phyloP scores from a whole-genome alignment of 139 green algal species.

The Chlamydomonas sp. region DNA sequence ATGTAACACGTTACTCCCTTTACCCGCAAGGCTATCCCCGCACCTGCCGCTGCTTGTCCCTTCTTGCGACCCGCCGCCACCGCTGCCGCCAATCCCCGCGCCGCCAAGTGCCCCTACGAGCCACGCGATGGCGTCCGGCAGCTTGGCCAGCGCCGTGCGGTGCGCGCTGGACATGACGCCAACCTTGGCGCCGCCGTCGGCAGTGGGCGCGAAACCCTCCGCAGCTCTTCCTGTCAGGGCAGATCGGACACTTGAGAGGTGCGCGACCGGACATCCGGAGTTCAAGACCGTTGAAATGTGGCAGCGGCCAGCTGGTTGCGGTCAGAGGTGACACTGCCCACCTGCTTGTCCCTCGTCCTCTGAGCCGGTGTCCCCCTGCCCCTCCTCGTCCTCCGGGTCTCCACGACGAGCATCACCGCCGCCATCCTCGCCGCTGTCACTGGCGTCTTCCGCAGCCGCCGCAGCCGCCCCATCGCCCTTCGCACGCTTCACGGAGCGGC shows the following conservation, averaged over 20 bases:
- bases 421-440: neutral
- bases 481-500: neutral
- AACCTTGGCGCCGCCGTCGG: neutral
- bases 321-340: no score
- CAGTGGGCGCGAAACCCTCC: neutral
- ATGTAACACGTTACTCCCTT: no score
- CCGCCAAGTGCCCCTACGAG: conserved; percentile 66
- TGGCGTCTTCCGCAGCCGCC: neutral
- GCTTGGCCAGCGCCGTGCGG: conserved; percentile 81
- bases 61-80: neutral
- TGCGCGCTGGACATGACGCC: conserved; percentile 54
- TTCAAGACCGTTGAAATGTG: no score
- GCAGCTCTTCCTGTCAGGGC: neutral
- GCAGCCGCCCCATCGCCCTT: neutral
- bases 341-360: neutral
- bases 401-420: neutral
- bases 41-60: neutral
- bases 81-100: neutral
- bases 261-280: no score
- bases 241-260: no score
- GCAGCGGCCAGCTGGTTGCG: no score
- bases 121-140: conserved; percentile 80
- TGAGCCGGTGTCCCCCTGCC: no score
- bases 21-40: no score
- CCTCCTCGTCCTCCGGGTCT: no score